These are phyloP conservation scores for Bisporella sp. DNA, from an alignment of 2,329 filamentous ascomycete genomes.

Conservation along the genomic window DNA sequence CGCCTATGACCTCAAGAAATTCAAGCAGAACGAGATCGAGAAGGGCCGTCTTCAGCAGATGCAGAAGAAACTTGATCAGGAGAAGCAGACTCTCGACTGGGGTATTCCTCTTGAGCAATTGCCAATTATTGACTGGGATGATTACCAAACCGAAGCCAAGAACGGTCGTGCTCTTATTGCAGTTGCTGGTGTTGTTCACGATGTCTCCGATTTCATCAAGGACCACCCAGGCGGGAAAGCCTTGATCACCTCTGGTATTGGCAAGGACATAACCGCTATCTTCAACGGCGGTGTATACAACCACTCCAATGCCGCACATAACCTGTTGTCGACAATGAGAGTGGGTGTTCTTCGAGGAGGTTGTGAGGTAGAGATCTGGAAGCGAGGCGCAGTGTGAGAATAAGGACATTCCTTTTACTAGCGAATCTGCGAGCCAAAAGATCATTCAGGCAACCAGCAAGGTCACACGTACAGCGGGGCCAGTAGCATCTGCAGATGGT, in stretches of 20 bases:
- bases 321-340: conserved; percentile 25
- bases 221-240: conserved; percentile 81
- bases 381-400: conserved; percentile 77
- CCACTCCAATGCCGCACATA: conserved; percentile 25
- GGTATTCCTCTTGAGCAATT: conserved; percentile 75
- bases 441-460: conserved; percentile 83
- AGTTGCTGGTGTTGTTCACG: conserved; percentile 76
- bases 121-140: conserved; percentile 76
- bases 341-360: conserved; percentile 16
- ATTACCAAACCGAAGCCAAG: conserved; percentile 69
- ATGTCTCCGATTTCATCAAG: conserved; percentile 73
- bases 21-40: conserved; percentile 82
- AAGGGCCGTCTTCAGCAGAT: conserved; percentile 79
- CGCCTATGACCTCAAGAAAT: conserved; percentile 79
- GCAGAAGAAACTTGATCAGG: conserved; percentile 85
- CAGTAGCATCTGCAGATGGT: conserved; percentile 76
- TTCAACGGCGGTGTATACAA: conserved; percentile 57
- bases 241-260: conserved; percentile 70
- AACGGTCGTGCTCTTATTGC: conserved; percentile 67
- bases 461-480: conserved; percentile 74
- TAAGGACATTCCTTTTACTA: conserved; percentile 74
- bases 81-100: conserved; percentile 73
- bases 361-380: conserved; percentile 47
- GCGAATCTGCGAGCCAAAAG: conserved; percentile 72
- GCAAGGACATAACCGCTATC: conserved; percentile 80